Percentiles rank a stretch among this genome's conserved stretches.
phyloP scores from a whole-genome alignment of 1,284 basidiomycete genomes.

The Cerrena zonata region DNA sequence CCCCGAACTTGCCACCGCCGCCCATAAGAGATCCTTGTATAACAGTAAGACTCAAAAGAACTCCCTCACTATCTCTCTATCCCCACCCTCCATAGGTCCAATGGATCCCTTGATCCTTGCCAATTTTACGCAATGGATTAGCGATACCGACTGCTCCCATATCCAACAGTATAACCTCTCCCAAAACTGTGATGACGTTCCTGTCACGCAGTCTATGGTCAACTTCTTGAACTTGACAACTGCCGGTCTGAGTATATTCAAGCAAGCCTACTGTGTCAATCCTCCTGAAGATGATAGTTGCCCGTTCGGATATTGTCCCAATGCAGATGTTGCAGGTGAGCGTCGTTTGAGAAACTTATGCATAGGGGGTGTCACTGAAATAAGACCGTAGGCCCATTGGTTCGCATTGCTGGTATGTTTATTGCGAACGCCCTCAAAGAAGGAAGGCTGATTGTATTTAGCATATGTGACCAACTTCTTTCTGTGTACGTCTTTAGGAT shows the following conservation, averaged over 20 bases:
- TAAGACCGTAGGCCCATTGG: neutral
- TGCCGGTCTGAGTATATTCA: neutral
- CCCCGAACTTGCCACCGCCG: too few species aligned
- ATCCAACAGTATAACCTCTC: neutral
- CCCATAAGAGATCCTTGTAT: too few species aligned
- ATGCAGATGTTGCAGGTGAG: conserved; percentile 4
- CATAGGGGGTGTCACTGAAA: neutral
- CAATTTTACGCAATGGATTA: too few species aligned
- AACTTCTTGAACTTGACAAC: conserved; percentile 4
- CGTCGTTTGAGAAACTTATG: neutral
- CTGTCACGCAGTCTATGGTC: conserved; percentile 3
- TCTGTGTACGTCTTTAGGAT: neutral
- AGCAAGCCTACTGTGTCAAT: conserved; percentile 1
- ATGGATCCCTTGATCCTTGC: too few species aligned
- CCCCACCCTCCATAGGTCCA: too few species aligned
- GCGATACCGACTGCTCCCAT: too few species aligned
- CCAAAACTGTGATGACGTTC: neutral
- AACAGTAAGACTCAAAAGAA: too few species aligned
- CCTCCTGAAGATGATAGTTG: conserved; percentile 4
- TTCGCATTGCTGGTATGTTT: conserved; percentile 1
- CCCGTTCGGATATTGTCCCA: conserved; percentile 3
- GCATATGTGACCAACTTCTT: conserved; percentile 1
- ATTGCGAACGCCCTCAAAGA: neutral
- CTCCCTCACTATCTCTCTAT: too few species aligned
- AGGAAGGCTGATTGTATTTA: neutral